These are phyloP conservation scores for Tylopilus sp. DNA, from an alignment of 1,284 basidiomycete species.

Conservation along the genomic window DNA sequence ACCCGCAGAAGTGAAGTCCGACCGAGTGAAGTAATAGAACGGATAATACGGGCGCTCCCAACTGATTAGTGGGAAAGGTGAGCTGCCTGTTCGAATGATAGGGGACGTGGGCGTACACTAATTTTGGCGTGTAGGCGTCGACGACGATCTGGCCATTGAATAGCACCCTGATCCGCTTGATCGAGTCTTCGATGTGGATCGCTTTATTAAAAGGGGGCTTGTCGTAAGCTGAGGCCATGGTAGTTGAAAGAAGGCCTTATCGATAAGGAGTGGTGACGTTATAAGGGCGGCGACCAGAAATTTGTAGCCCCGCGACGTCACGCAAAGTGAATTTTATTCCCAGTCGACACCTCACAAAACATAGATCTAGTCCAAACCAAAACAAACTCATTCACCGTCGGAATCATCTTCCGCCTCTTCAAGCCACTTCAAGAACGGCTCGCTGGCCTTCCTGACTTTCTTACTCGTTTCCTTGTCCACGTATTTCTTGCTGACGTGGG, in stretches of 20 bases:
- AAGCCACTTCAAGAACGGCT: constrained; percentile 87
- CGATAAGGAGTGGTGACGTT: too few relatives aligned
- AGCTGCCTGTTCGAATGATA: neutral
- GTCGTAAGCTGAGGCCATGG: constrained; percentile 15
- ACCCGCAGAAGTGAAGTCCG: constrained; percentile 37
- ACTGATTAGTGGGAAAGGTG: constrained; percentile 33
- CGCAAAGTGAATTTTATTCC: constrained; percentile 8
- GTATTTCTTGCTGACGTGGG: constrained; percentile 97
- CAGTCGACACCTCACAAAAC: constrained; percentile 14
- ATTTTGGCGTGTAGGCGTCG: constrained; percentile 51
- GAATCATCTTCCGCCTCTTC: constrained; percentile 51
- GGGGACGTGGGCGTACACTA: constrained; percentile 47
- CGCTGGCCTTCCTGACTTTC: constrained; percentile 92
- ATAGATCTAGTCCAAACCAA: neutral
- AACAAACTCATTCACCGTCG: constrained; percentile 10
- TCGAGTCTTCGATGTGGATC: constrained; percentile 42
- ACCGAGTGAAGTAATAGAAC: constrained; percentile 47
- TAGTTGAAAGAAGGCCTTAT: neutral
- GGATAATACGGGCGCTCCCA: constrained; percentile 57
- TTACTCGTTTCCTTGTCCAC: constrained; percentile 95
- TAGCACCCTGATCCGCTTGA: constrained; percentile 52
- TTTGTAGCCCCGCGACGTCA: too few relatives aligned
- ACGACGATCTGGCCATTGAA: constrained; percentile 51
- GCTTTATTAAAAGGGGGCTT: constrained; percentile 36
- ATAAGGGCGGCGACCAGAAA: too few relatives aligned